A percentile compares a stretch with the other conserved stretches of the same genome.
These are phyloP conservation scores for Penicillium maclennaniae DNA, from an alignment of 495 filamentous ascomycete species.

Conservation along the genomic window DNA sequence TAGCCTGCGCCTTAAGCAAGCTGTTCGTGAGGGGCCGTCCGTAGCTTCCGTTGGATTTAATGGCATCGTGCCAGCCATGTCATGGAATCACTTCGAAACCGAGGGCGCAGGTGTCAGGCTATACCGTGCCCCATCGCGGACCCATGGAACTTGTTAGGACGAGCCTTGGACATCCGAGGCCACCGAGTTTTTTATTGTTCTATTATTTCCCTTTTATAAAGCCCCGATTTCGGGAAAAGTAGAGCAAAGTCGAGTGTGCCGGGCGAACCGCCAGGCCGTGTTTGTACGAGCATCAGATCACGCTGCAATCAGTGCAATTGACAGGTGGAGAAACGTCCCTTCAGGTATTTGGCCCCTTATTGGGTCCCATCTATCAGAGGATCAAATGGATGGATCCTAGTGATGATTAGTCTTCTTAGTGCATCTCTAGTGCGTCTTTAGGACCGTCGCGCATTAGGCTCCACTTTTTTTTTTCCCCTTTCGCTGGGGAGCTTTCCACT, in stretches of 20 bases:
- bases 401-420: slow-evolving; percentile 2
- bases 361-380: slow-evolving; percentile 7
- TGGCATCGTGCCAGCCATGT: background rate
- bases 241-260: background rate
- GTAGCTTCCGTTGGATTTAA: background rate
- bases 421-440: background rate
- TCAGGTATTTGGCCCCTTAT: background rate
- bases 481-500: background rate
- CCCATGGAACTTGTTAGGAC: background rate
- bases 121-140: background rate
- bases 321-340: slow-evolving; percentile 10
- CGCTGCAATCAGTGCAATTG: slow-evolving; percentile 12
- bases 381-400: slow-evolving; percentile 6
- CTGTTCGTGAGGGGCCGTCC: background rate
- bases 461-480: background rate
- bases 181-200: background rate
- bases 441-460: background rate
- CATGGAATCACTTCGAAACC: background rate
- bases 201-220: background rate
- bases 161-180: background rate
- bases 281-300: background rate
- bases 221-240: background rate
- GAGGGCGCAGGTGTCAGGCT: background rate
- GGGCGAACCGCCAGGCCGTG: background rate
- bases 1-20: background rate